Conservation (phyloP, 148 eudicot genomes). For the Chenopodium quinoa region DNA sequence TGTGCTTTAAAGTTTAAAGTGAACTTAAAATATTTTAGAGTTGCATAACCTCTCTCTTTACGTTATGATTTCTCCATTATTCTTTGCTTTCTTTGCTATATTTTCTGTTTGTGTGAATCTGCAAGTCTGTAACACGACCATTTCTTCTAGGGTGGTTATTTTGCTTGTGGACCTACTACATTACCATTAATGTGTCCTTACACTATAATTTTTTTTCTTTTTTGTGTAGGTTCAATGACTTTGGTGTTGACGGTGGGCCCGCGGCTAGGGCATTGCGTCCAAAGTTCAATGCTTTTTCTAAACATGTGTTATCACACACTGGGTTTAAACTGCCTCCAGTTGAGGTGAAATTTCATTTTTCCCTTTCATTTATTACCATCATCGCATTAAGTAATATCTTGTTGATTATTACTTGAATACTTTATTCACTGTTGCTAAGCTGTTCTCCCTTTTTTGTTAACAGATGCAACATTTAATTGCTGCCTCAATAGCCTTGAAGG, state of each 20-base stretch:
- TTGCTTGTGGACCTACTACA: neutral
- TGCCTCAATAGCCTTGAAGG: conserved; percentile 69
- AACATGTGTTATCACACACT: conserved; percentile 53
- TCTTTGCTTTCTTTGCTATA: neutral
- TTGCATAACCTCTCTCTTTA: no score
- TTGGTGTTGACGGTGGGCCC: conserved; percentile 74
- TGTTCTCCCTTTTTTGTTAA: neutral
- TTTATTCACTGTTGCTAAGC: neutral
- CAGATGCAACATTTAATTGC: conserved; percentile 72
- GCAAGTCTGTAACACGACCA: neutral
- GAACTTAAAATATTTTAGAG: no score
- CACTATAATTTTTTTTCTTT: neutral
- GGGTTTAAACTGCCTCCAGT: conserved; percentile 65
- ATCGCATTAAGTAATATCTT: neutral
- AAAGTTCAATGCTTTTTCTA: conserved; percentile 57
- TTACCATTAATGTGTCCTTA: neutral
- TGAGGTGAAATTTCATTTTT: conserved; percentile 42
- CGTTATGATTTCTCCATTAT: neutral
- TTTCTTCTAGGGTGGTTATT: neutral
- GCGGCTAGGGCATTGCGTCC: conserved; percentile 67
- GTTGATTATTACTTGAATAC: neutral
- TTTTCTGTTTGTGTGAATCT: neutral
- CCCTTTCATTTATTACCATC: neutral
- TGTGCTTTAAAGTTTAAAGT: no score
- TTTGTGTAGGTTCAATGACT: conserved; percentile 66